Evolutionary conservation across 2,329 filamentous ascomycete genomes (phyloP).

Genomic region (Torrubiellomyces zombiae): DNA sequence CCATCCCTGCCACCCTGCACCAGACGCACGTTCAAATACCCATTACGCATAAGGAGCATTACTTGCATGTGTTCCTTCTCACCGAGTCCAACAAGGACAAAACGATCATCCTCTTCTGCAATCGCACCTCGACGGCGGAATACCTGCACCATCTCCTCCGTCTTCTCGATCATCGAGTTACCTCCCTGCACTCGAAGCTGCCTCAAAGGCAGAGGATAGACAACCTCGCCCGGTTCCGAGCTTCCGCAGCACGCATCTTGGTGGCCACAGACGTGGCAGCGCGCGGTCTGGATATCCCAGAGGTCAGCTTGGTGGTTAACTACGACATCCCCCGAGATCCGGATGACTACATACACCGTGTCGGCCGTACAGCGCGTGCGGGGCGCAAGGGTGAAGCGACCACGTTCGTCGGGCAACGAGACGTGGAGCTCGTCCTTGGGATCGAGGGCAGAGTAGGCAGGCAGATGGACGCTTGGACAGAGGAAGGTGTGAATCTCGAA

Average conservation of each 20-base stretch:
- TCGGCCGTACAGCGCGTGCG: slow-evolving; percentile 87
- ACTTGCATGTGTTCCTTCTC: slow-evolving; percentile 73
- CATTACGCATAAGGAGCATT: slow-evolving; percentile 86
- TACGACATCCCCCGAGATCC: slow-evolving; percentile 93
- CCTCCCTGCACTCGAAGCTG: slow-evolving; percentile 75
- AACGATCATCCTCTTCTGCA: slow-evolving; percentile 85
- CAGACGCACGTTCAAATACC: slow-evolving; percentile 82
- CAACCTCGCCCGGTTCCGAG: slow-evolving; percentile 84
- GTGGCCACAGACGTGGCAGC: slow-evolving; percentile 93
- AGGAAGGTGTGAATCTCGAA: slow-evolving; percentile 91
- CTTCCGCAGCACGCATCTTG: slow-evolving; percentile 71
- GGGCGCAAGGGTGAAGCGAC: slow-evolving; percentile 69
- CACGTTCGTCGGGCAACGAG: slow-evolving; percentile 81
- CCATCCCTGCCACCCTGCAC: slow-evolving; percentile 62
- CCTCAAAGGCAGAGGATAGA: slow-evolving; percentile 70
- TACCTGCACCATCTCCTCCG: slow-evolving; percentile 78
- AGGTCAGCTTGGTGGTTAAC: slow-evolving; percentile 80
- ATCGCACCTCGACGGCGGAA: slow-evolving; percentile 76
- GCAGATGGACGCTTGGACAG: slow-evolving; percentile 68
- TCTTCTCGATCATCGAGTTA: slow-evolving; percentile 75
- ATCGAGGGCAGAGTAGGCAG: slow-evolving; percentile 73
- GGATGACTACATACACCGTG: slow-evolving; percentile 93
- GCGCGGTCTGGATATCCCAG: slow-evolving; percentile 86
- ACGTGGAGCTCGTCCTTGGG: slow-evolving; percentile 77
- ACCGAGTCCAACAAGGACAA: slow-evolving; percentile 62